Evolutionary conservation across 192 early-diverging fungal genomes (phyloP).

Genomic region (Gryganskiella cystojenkinii): DNA sequence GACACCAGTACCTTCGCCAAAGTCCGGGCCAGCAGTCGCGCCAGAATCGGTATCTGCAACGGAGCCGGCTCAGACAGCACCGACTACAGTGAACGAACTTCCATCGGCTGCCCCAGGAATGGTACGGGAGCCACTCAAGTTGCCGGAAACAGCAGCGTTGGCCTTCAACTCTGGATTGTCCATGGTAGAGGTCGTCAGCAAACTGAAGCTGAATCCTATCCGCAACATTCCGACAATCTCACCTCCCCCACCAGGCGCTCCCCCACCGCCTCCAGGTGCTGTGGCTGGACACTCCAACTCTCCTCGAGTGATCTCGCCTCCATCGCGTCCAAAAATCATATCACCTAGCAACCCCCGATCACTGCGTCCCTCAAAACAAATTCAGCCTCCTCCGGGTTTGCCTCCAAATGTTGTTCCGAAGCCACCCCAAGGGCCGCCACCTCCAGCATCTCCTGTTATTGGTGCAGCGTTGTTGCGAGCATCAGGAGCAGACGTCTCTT

Average conservation of each 20-base stretch:
- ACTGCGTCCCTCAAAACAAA: conserved; percentile 29
- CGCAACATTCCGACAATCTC: conserved; percentile 48
- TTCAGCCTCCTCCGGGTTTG: conserved; percentile 30
- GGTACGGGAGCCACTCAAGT: conserved; percentile 11
- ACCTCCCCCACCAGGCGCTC: conserved; percentile 38
- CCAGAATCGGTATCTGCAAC: too few relatives aligned
- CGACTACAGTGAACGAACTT: not conserved
- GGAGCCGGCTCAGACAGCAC: too few relatives aligned
- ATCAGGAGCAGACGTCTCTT: not conserved
- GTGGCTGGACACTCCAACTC: conserved; percentile 47
- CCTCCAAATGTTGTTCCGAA: conserved; percentile 27
- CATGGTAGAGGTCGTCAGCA: conserved; percentile 34
- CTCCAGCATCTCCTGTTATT: too few relatives aligned
- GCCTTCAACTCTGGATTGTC: conserved; percentile 16
- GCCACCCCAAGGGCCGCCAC: conserved; percentile 35
- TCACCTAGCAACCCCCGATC: conserved; percentile 8
- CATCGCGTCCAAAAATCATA: conserved; percentile 7
- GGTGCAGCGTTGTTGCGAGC: not conserved
- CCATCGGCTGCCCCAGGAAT: not conserved
- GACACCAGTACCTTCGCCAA: too few relatives aligned
- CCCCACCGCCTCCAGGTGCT: conserved; percentile 35
- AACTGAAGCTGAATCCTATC: conserved; percentile 18
- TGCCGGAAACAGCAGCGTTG: conserved; percentile 32
- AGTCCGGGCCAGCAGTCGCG: too few relatives aligned
- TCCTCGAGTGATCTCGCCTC: conserved; percentile 41